Base-by-base conservation (phyloP, 805 yeast genomes). In the Sporopachydermia quercuum region DNA sequence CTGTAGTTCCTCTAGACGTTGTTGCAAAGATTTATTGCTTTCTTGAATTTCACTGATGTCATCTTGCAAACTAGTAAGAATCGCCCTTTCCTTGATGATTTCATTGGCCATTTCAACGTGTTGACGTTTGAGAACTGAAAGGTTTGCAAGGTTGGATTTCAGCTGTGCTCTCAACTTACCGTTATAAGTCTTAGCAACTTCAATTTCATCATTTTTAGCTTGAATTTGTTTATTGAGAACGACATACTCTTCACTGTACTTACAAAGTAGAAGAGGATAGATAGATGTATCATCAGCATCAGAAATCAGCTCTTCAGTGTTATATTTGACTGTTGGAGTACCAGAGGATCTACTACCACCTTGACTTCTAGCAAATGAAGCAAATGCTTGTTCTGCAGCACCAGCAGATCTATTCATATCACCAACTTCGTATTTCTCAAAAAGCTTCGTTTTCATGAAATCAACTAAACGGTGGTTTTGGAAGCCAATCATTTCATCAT, bases 61-160 rank as follows among this genome's bases (percentile, higher is more conserved):
- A 49, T 83, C 89, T 38, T 70, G 64, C 17, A 89, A 56, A 23
- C 79, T 78, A 2, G 93, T 95, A 17, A 81, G 65, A 40, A 66
- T 70, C 34, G 87, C 71, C 51, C 91, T 77, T 34, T 82, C 78
- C 46, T 74, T 74, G 23, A 89, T 85, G 76, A 91, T 74, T 47
- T 77, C 84, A 58, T 87, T 89, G 3, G 94, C 94, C 33, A 86
- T 73, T 40, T 74, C 80, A 18, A 86, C 73, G 56, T 91, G 96
- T 51, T 87, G 96, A 44, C 73, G 66, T 53, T 83, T 85, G 43
- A 89, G 61, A 2, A 73, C 62, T 3, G 78, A 72, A 51, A 77
- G 76, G 16, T 78, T 71, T 14, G 75, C 65, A 56, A 85, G 94
- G 33, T 86, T 64, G 43, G 74, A 70, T 51, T 81, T 70, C 39